Base-by-base conservation (phyloP, 1,284 basidiomycete species). In the Sutorius eximius region DNA sequence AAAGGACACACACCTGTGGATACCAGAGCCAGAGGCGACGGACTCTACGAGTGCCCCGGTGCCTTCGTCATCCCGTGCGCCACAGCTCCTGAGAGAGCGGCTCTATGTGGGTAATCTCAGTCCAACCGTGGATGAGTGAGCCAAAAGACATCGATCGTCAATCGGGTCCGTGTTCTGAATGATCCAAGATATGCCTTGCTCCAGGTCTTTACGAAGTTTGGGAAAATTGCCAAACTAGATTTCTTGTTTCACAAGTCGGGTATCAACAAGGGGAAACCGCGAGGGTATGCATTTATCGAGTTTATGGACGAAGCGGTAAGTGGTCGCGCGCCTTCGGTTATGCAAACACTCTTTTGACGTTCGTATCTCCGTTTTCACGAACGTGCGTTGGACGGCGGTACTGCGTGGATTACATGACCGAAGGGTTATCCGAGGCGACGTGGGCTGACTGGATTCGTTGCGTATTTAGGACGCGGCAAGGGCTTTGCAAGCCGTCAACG, bases 161-260 rank as follows among this genome's bases (percentile, higher is more conserved):
- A 43, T 55, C 13, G 22, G 30, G 38, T 16, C 45, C 12, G n/a
- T 6, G 49, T 52, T 59, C 55, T 60, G 38, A 70, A 52, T 43
- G 43, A 51, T 43, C 37, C 43, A 53, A 94, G 91, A 73, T 92
- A 93, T 72, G 79, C 91, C 8, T 81, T 98, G 33, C 82, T 98
- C 22, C 90, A 95, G 70, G 74, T 95, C 33, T 98, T 98, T 73
- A 82, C 86, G 42, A 95, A 91, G 73, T 94, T 87, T 67, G 96
- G 96, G 58, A 94, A 91, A 72, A 82, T 98, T 57, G 82, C 91
- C 38, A 93, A 95, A 64, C 82, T 98, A 55, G 96, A 99, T 72
- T 96, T 89, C 70, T 81, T 98, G 63, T 97, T 96, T 68, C 95
- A 99, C 80, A 98, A 96, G 75, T 78, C 86, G 0, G 96, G 96